These are phyloP conservation scores for Carpinus viminea DNA, from an alignment of 306 rosid genomes.

Conservation along the genomic window DNA sequence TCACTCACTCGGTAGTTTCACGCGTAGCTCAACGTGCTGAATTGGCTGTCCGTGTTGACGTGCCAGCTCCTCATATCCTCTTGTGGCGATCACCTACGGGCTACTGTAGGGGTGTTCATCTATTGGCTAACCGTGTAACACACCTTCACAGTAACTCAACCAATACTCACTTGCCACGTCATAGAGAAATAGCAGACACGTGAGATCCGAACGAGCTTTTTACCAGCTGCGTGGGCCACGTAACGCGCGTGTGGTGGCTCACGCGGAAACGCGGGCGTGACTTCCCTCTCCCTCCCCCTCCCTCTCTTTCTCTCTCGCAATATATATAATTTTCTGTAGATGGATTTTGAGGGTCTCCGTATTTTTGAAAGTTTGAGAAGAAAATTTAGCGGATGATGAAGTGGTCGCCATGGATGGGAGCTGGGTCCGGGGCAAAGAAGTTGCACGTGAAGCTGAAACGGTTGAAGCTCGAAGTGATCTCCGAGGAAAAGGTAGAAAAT, in stretches of 20 bases:
- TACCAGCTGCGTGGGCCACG: not conserved
- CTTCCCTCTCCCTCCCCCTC: not conserved
- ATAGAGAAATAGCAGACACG: not conserved
- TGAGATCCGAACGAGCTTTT: not conserved
- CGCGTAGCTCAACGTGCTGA: not conserved
- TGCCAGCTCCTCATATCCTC: not conserved
- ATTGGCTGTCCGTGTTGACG: not conserved
- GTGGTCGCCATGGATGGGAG: constrained; percentile 38
- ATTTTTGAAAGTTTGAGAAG: not conserved
- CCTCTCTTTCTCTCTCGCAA: too few species aligned
- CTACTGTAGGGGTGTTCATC: too few species aligned
- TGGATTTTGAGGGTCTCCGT: not conserved
- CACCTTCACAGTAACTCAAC: not conserved
- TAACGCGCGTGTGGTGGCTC: not conserved
- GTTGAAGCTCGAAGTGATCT: constrained; percentile 46
- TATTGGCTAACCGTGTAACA: not conserved
- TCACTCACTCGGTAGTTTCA: not conserved
- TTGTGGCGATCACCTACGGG: not conserved
- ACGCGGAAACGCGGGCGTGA: not conserved
- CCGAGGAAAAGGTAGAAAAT: constrained; percentile 8
- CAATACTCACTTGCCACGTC: constrained; percentile 22
- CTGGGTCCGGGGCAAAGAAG: constrained; percentile 25
- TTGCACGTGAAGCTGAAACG: constrained; percentile 48
- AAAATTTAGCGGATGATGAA: constrained; percentile 30
- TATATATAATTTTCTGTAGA: too few species aligned